These are phyloP conservation scores for Xylariales sp. DNA, from an alignment of 2,329 filamentous ascomycete genomes.

Conservation along the genomic window DNA sequence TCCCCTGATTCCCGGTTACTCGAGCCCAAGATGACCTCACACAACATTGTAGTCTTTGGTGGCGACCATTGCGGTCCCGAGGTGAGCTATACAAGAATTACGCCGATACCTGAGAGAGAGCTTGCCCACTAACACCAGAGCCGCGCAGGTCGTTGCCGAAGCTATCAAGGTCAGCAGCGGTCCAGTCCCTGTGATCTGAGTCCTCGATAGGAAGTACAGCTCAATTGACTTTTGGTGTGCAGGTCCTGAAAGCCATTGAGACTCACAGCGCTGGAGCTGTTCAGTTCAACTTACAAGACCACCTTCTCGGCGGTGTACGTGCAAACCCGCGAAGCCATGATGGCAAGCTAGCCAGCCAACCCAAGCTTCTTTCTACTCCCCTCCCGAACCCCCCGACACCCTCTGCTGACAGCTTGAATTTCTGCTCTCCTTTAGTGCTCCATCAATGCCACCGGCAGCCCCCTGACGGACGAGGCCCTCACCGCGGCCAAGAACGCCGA, in stretches of 20 bases:
- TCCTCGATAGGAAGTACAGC: neutral
- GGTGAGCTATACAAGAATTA: conserved; percentile 45
- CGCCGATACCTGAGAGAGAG: no score
- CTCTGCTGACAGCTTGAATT: neutral
- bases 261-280: conserved; percentile 61
- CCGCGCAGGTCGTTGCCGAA: conserved; percentile 75
- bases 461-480: conserved; percentile 81
- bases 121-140: conserved; percentile 5
- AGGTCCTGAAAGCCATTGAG: conserved; percentile 80
- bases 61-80: conserved; percentile 86
- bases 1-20: no score
- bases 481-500: conserved; percentile 78
- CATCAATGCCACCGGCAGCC: conserved; percentile 74
- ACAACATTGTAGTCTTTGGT: conserved; percentile 76
- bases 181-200: no score
- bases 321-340: conserved; percentile 1
- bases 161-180: conserved; percentile 65
- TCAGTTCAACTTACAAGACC: conserved; percentile 86
- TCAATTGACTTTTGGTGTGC: conserved; percentile 2
- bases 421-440: conserved; percentile 58
- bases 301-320: conserved; percentile 75
- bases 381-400: conserved; percentile 8
- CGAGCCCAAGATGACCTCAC: conserved; percentile 58
- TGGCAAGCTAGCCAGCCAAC: neutral
- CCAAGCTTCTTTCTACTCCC: conserved; percentile 3